phyloP scores from a whole-genome alignment of 495 filamentous ascomycete species.

The Cudoniella acicularis region DNA sequence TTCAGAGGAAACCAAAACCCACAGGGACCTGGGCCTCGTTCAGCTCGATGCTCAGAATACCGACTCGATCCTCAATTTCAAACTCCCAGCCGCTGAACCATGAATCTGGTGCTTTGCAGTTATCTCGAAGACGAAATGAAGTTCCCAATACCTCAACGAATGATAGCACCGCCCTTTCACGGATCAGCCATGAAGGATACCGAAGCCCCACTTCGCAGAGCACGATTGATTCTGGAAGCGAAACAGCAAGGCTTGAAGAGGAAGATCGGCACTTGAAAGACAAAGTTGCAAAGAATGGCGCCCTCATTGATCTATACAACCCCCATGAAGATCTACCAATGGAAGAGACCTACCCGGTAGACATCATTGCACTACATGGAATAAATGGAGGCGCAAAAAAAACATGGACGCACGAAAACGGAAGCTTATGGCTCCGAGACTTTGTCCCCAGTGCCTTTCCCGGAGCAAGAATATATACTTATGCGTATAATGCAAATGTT shows the following conservation, averaged over 20 bases:
- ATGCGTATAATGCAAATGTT: background rate
- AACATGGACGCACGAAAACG: slow-evolving; percentile 1
- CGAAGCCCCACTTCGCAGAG: no score
- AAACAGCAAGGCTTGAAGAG: background rate
- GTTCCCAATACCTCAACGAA: no score
- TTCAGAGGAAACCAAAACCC: no score
- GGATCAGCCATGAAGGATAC: no score
- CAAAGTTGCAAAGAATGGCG: background rate
- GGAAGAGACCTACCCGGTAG: background rate
- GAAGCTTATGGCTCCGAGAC: slow-evolving; percentile 1
- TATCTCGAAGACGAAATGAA: no score
- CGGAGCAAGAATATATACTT: slow-evolving; percentile 1
- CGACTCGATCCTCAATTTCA: no score
- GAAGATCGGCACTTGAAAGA: background rate
- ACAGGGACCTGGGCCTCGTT: no score
- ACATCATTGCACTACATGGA: slow-evolving; percentile 9
- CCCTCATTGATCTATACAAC: background rate
- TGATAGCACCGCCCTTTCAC: no score
- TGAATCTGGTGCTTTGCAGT: no score
- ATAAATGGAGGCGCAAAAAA: slow-evolving; percentile 1
- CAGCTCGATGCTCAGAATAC: no score
- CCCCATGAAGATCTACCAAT: background rate
- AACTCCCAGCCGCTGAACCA: no score
- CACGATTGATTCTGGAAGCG: background rate
- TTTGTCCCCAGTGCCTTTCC: background rate